phyloP scores from a whole-genome alignment of 2,329 filamentous ascomycete species.

The Cryphonectria naterciae region DNA sequence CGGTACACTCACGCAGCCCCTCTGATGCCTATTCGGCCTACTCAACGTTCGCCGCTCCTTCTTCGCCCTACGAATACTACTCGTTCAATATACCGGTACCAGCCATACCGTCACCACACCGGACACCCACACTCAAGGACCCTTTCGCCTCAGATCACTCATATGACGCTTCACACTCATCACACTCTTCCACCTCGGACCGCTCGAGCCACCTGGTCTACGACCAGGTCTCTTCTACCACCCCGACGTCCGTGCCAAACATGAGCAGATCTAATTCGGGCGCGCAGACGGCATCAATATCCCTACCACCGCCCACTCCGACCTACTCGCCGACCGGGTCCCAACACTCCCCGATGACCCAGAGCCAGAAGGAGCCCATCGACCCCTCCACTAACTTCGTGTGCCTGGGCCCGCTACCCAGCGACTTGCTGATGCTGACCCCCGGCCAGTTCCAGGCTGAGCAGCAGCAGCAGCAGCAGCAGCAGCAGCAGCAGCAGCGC shows the following conservation, averaged over 20 bases:
- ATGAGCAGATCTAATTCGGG: conserved; percentile 37
- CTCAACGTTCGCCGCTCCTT: conserved; percentile 29
- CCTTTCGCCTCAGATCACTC: background rate
- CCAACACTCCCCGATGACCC: conserved; percentile 9
- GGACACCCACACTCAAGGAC: conserved; percentile 7
- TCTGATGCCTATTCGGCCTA: conserved; percentile 36
- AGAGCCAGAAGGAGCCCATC: conserved; percentile 53
- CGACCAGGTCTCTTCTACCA: conserved; percentile 24
- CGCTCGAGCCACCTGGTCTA: conserved; percentile 32
- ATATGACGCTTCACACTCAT: conserved; percentile 11
- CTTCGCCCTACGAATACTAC: conserved; percentile 23
- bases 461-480: conserved; percentile 5
- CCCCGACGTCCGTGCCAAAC: conserved; percentile 25
- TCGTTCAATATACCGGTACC: conserved; percentile 18
- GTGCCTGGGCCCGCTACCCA: conserved; percentile 59
- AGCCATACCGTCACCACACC: conserved; percentile 15
- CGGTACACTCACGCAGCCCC: conserved; percentile 34
- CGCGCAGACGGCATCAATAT: conserved; percentile 15
- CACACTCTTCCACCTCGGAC: conserved; percentile 26
- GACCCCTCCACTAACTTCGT: conserved; percentile 52
- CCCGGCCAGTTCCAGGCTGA: conserved; percentile 7
- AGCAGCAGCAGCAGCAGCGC: background rate
- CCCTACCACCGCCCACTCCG: conserved; percentile 35
- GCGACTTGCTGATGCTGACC: conserved; percentile 47
- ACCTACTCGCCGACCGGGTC: conserved; percentile 30